These are phyloP conservation scores for Mycena sp. DNA, from an alignment of 1,284 basidiomycete genomes.

Conservation along the genomic window DNA sequence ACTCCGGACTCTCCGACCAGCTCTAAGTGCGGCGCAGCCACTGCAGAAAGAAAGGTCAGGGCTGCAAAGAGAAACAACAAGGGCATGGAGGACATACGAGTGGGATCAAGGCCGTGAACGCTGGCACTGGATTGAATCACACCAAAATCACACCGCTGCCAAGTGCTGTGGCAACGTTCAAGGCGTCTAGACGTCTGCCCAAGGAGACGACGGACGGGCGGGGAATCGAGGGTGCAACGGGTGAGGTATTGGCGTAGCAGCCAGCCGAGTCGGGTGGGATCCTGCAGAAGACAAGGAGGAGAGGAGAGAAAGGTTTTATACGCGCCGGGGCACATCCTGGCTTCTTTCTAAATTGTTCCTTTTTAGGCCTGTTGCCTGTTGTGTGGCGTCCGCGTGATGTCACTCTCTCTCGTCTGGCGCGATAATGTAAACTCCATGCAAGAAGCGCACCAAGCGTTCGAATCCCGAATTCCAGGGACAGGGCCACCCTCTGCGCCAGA, in stretches of 20 bases:
- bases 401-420: no score
- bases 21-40: background rate
- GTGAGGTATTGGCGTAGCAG: background rate
- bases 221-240: background rate
- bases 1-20: background rate
- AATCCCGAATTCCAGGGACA: background rate
- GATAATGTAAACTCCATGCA: no score
- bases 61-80: background rate
- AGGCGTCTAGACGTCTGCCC: constrained; percentile 4
- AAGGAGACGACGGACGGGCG: constrained; percentile 2
- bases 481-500: no score
- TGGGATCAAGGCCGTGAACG: constrained; percentile 6
- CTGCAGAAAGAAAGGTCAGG: background rate
- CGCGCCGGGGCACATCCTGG: background rate
- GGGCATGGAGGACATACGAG: background rate
- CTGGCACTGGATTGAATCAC: no score
- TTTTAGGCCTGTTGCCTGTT: background rate
- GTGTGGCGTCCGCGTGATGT: background rate
- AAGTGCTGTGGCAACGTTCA: background rate
- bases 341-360: background rate
- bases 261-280: background rate
- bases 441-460: no score
- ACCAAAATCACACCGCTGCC: background rate
- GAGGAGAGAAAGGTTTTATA: background rate
- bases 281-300: background rate